These are phyloP conservation scores for Venturiaceae sp. DNA, from an alignment of 2,329 filamentous ascomycete genomes.

Conservation along the genomic window DNA sequence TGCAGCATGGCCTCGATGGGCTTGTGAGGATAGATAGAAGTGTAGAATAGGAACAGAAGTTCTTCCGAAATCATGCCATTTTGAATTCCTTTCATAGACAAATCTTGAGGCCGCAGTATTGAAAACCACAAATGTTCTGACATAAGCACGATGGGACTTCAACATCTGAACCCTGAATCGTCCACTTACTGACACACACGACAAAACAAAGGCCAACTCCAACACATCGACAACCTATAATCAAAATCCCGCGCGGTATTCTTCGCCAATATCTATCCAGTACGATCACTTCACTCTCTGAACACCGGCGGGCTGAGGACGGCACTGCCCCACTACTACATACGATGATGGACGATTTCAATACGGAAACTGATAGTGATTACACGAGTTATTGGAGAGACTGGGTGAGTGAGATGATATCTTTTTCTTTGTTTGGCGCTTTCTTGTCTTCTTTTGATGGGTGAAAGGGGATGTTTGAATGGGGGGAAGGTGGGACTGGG, in stretches of 20 bases:
- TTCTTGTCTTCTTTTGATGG: neutral
- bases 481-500: neutral
- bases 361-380: constrained; percentile 95
- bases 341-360: constrained; percentile 88
- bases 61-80: too few species aligned
- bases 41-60: neutral
- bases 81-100: too few species aligned
- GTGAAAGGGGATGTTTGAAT: neutral
- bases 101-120: too few species aligned
- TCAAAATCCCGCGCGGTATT: neutral
- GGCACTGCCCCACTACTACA: neutral
- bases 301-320: neutral
- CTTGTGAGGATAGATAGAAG: too few species aligned
- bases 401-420: constrained; percentile 61
- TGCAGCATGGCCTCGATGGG: neutral
- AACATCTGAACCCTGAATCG: too few species aligned
- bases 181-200: too few species aligned
- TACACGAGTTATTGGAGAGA: constrained; percentile 99
- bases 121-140: too few species aligned
- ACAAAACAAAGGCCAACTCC: neutral
- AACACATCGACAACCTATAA: neutral
- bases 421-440: neutral
- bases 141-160: too few species aligned
- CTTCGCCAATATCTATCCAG: neutral
- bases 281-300: neutral